Percentiles rank a stretch among this genome's conserved stretches.
phyloP scores from a whole-genome alignment of 139 green algal species.

The Volvox africanus region DNA sequence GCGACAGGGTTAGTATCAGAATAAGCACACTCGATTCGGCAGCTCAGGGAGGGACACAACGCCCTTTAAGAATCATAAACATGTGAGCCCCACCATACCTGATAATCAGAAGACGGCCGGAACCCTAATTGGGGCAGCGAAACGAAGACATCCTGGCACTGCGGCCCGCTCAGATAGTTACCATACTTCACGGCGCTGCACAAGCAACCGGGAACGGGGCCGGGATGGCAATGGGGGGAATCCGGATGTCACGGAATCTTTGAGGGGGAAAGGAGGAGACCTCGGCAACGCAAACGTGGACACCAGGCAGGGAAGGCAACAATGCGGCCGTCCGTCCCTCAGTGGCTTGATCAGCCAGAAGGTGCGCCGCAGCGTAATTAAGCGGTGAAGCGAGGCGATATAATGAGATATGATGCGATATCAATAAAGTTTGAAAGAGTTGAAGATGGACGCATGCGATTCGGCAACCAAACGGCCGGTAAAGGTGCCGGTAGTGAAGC shows the following conservation, averaged over 20 bases:
- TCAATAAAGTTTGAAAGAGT: too few species aligned
- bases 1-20: too few species aligned
- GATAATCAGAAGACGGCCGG: slow-evolving; percentile 1
- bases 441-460: too few species aligned
- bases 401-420: too few species aligned
- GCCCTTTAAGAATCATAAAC: not conserved
- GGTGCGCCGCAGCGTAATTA: not conserved
- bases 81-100: not conserved
- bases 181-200: slow-evolving; percentile 10
- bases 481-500: too few species aligned
- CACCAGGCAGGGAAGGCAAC: not conserved
- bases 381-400: too few species aligned
- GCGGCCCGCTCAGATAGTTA: not conserved
- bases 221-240: not conserved
- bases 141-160: slow-evolving; percentile 28
- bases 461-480: too few species aligned
- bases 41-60: not conserved
- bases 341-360: not conserved
- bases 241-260: not conserved
- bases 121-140: slow-evolving; percentile 18
- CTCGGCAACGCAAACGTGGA: too few species aligned
- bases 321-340: not conserved
- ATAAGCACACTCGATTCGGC: too few species aligned
- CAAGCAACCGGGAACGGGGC: not conserved
- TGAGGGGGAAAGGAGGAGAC: not conserved